phyloP scores from a whole-genome alignment of 2,329 filamentous ascomycete genomes.

The Pseudocercospora pini-densiflorae region DNA sequence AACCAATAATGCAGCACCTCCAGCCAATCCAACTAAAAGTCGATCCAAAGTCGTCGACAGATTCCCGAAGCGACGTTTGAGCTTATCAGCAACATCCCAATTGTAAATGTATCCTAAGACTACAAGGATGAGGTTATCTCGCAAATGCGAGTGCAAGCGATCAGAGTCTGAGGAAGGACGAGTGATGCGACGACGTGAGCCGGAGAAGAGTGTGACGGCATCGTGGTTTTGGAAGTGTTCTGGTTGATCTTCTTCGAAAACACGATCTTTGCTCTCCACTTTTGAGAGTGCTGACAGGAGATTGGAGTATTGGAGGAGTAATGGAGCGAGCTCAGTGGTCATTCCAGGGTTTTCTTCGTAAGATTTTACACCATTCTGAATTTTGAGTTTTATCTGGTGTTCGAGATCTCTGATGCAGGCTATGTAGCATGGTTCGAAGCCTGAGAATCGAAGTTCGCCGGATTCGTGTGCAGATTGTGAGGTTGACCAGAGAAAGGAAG shows the following conservation, averaged over 20 bases:
- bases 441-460: slow-evolving; percentile 16
- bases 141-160: slow-evolving; percentile 12
- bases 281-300: slow-evolving; percentile 13
- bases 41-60: slow-evolving; percentile 14
- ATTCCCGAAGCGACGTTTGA: slow-evolving; percentile 19
- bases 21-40: slow-evolving; percentile 11
- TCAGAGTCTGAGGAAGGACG: slow-evolving; percentile 11
- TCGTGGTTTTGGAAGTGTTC: not conserved
- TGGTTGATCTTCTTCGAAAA: slow-evolving; percentile 18
- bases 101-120: slow-evolving; percentile 19
- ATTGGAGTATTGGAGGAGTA: slow-evolving; percentile 15
- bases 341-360: slow-evolving; percentile 2
- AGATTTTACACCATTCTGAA: not conserved
- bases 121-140: slow-evolving; percentile 18
- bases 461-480: slow-evolving; percentile 6
- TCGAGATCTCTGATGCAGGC: slow-evolving; percentile 18
- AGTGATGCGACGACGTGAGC: slow-evolving; percentile 4
- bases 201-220: slow-evolving; percentile 10
- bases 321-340: not conserved
- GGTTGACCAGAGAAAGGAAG: slow-evolving; percentile 9
- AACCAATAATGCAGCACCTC: slow-evolving; percentile 14
- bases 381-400: slow-evolving; percentile 14
- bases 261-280: slow-evolving; percentile 13
- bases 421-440: slow-evolving; percentile 20
- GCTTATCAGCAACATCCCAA: slow-evolving; percentile 13